Percentiles rank a stretch among this genome's conserved stretches.
Conservation (phyloP, 805 yeast species). For the Yamadazyma ubonensis region DNA sequence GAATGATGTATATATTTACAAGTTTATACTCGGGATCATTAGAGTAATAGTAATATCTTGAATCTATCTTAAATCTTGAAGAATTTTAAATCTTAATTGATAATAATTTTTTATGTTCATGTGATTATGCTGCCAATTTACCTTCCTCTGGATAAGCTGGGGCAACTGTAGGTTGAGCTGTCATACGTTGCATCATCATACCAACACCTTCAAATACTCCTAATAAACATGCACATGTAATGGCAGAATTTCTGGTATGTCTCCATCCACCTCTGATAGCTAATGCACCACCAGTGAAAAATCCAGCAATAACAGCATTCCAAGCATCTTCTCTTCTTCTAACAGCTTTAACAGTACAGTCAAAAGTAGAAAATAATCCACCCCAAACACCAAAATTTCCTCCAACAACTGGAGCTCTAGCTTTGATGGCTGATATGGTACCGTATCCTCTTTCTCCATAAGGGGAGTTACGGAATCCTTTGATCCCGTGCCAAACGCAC, state of each 20-base stretch:
- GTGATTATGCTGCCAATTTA: constrained; percentile 34
- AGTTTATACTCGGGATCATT: constrained; percentile 1
- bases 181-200: constrained; percentile 86
- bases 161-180: constrained; percentile 68
- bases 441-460: constrained; percentile 93
- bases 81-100: no score
- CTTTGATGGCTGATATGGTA: constrained; percentile 83
- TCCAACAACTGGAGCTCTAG: constrained; percentile 97
- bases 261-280: constrained; percentile 99
- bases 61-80: no score
- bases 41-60: background rate
- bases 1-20: constrained; percentile 4
- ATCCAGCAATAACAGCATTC: constrained; percentile 97
- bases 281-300: constrained; percentile 95
- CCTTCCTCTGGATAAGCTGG: constrained; percentile 46
- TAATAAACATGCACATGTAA: constrained; percentile 93
- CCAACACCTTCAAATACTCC: constrained; percentile 99
- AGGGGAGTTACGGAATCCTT: constrained; percentile 98
- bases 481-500: constrained; percentile 97
- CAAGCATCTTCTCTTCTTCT: constrained; percentile 98
- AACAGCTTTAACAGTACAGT: constrained; percentile 91
- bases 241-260: constrained; percentile 94
- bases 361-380: constrained; percentile 93
- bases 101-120: no score
- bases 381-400: constrained; percentile 99